A percentile compares a stretch with the other conserved stretches of the same genome.
phyloP scores from a whole-genome alignment of 2,329 filamentous ascomycete species.

The Neofusicoccum sp. region DNA sequence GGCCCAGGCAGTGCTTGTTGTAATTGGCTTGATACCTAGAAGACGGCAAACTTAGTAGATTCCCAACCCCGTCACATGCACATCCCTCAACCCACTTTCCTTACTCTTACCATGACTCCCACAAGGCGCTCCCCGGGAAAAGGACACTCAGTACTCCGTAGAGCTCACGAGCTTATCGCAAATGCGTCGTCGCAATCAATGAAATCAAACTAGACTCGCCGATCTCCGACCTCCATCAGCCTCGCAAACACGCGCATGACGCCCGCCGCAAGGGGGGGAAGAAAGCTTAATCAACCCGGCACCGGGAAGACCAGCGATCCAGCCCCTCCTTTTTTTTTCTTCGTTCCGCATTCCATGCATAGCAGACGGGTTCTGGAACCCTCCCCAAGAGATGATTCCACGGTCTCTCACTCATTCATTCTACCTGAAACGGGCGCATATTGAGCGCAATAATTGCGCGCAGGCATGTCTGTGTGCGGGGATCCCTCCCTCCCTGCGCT shows the following conservation, averaged over 20 bases:
- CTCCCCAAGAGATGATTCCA: too few species aligned
- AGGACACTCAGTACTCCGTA: neutral
- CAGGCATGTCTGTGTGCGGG: neutral
- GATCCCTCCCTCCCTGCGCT: neutral
- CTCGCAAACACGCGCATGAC: constrained; percentile 4
- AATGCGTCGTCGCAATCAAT: neutral
- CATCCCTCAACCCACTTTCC: neutral
- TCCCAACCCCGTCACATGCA: neutral
- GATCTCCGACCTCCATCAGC: constrained; percentile 6
- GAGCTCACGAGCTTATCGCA: neutral
- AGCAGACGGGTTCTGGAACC: too few species aligned
- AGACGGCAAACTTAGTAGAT: constrained; percentile 15
- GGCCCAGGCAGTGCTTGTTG: constrained; percentile 16
- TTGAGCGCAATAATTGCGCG: neutral
- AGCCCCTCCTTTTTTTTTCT: neutral
- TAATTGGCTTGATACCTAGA: constrained; percentile 16
- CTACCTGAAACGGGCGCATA: constrained; percentile 12
- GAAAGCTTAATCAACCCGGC: neutral
- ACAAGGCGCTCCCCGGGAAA: too few species aligned
- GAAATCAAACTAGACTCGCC: neutral
- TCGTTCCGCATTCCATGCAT: neutral
- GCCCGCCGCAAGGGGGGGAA: neutral
- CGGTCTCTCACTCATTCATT: neutral
- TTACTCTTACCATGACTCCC: neutral
- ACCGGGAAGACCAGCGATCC: neutral